Percentiles rank a stretch among this genome's conserved stretches.
Evolutionary conservation across 164 flowering plant species (phyloP).

Genomic region (Warburgia ugandensis): DNA sequence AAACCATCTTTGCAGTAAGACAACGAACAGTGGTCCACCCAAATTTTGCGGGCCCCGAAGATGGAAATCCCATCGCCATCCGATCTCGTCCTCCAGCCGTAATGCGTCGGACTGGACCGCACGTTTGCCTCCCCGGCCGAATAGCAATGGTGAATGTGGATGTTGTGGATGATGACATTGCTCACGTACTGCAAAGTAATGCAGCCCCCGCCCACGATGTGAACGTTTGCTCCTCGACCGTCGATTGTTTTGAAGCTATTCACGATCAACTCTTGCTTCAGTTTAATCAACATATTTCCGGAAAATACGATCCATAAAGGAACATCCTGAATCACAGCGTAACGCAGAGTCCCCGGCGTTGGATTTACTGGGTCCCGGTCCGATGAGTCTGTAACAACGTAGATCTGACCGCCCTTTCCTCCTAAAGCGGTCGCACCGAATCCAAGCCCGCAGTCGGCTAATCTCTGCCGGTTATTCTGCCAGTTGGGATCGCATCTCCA

Average conservation of each 20-base stretch:
- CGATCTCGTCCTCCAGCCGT: too few species aligned
- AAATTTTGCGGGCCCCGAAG: slow-evolving; percentile 38
- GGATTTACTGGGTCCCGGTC: slow-evolving; percentile 52
- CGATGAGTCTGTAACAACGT: slow-evolving; percentile 68
- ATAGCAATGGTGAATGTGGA: slow-evolving; percentile 54
- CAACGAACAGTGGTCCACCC: slow-evolving; percentile 74
- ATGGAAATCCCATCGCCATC: slow-evolving; percentile 76
- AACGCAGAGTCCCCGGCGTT: slow-evolving; percentile 61
- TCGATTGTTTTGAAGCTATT: slow-evolving; percentile 75
- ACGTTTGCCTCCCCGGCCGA: too few species aligned
- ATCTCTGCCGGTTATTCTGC: slow-evolving; percentile 44
- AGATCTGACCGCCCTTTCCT: slow-evolving; percentile 34
- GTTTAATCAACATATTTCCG: slow-evolving; percentile 48
- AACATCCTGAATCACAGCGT: slow-evolving; percentile 54
- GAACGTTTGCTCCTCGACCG: slow-evolving; percentile 71
- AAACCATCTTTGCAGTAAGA: slow-evolving; percentile 64
- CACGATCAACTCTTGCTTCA: slow-evolving; percentile 50
- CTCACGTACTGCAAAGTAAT: slow-evolving; percentile 45
- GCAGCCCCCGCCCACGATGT: slow-evolving; percentile 59
- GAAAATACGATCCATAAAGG: slow-evolving; percentile 69
- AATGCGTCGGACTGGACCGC: too few species aligned
- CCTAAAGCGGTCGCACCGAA: slow-evolving; percentile 48
- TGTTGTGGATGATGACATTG: slow-evolving; percentile 60
- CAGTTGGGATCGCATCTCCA: slow-evolving; percentile 75
- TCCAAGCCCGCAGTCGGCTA: slow-evolving; percentile 79